These are phyloP conservation scores for Venturia pyrina DNA, from an alignment of 2,329 filamentous ascomycete genomes.

Conservation along the genomic window DNA sequence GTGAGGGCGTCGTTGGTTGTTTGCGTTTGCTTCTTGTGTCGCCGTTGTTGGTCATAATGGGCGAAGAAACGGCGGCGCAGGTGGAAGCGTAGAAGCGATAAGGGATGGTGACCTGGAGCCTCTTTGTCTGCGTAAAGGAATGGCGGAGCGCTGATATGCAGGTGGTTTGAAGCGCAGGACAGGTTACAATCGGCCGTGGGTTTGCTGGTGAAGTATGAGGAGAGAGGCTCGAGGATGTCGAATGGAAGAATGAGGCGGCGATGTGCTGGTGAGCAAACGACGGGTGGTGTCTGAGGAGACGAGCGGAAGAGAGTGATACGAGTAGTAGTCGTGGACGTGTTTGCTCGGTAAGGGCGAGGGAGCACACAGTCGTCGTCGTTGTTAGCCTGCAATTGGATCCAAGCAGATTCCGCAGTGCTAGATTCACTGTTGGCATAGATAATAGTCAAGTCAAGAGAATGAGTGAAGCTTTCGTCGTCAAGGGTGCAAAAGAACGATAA, in stretches of 20 bases:
- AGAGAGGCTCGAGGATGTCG: neutral
- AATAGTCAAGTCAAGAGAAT: neutral
- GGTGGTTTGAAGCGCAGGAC: neutral
- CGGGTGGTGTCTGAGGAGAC: neutral
- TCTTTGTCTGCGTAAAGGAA: neutral
- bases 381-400: neutral
- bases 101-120: neutral
- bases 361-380: neutral
- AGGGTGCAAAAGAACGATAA: neutral
- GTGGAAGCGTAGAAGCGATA: neutral
- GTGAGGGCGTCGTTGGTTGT: slow-evolving; percentile 39
- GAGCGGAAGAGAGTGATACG: neutral
- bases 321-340: neutral
- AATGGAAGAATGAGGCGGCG: neutral
- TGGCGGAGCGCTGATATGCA: neutral
- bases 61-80: neutral
- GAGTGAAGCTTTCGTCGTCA: neutral
- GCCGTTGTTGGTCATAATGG: slow-evolving; percentile 24
- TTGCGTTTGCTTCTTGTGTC: slow-evolving; percentile 45
- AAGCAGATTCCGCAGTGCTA: neutral
- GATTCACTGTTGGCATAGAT: neutral
- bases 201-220: neutral
- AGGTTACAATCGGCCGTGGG: neutral
- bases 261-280: neutral
- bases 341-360: neutral